Evolutionary conservation across 192 early-diverging fungal species (phyloP).

Genomic region (Phlyctochytrium planicorne): DNA sequence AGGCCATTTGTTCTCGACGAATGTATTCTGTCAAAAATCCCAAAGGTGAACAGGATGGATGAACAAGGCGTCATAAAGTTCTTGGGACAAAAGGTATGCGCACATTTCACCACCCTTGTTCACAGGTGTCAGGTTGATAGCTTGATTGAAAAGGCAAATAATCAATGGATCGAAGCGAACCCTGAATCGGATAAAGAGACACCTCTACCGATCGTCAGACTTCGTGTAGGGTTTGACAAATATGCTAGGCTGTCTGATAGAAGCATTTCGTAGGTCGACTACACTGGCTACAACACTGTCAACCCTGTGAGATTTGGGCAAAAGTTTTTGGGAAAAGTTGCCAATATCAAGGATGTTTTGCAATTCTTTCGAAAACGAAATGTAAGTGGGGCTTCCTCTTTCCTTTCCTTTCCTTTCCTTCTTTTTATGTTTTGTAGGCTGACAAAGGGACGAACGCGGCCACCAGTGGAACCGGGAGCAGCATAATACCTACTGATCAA

Average conservation of each 20-base stretch:
- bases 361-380: conserved; percentile 68
- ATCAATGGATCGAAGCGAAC: conserved; percentile 48
- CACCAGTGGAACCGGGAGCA: no score
- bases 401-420: conserved; percentile 5
- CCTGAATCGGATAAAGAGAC: conserved; percentile 34
- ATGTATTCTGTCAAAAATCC: conserved; percentile 54
- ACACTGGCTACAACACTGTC: conserved; percentile 77
- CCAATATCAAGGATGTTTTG: conserved; percentile 86
- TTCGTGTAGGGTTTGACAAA: no score
- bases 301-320: conserved; percentile 87
- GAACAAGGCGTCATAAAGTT: conserved; percentile 51
- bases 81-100: conserved; percentile 51
- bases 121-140: conserved; percentile 46
- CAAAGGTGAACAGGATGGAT: conserved; percentile 52
- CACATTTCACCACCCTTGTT: not conserved
- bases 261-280: conserved; percentile 66
- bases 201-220: conserved; percentile 72
- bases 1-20: conserved; percentile 84
- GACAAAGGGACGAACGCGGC: no score
- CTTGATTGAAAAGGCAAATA: conserved; percentile 66
- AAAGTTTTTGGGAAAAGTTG: conserved; percentile 74
- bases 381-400: not conserved
- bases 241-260: no score
- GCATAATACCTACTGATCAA: no score
- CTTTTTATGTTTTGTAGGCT: conserved; percentile 6